phyloP scores from a whole-genome alignment of 495 filamentous ascomycete species.

The Lasiosphaeria hispida region DNA sequence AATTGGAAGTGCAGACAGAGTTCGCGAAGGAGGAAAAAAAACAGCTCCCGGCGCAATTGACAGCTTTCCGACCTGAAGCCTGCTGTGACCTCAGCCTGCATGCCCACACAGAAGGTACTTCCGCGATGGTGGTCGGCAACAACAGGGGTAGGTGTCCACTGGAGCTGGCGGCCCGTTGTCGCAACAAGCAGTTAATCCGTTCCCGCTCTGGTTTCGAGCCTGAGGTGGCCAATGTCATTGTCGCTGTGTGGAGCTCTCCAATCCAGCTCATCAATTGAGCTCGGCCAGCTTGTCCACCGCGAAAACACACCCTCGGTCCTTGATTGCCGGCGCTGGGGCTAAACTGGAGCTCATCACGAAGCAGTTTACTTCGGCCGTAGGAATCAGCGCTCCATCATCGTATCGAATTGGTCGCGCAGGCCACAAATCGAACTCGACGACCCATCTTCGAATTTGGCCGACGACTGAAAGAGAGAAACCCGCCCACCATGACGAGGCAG shows the following conservation, averaged over 20 bases:
- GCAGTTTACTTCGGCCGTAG: no score
- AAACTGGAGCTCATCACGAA: no score
- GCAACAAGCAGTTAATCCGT: not conserved
- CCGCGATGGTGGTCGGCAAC: not conserved
- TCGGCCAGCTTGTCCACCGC: not conserved
- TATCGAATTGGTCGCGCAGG: not conserved
- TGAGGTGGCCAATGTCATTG: no score
- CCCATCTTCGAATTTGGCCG: not conserved
- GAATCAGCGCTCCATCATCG: not conserved
- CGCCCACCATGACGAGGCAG: conserved; percentile 42
- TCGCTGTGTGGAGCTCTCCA: conserved; percentile 8
- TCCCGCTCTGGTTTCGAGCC: not conserved
- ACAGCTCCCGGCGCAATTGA: not conserved
- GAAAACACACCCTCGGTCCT: not conserved
- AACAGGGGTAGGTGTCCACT: not conserved
- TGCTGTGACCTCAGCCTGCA: conserved; percentile 28
- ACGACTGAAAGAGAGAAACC: not conserved
- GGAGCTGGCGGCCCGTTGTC: not conserved
- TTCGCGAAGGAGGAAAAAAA: not conserved
- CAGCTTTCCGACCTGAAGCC: not conserved
- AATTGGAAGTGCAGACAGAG: not conserved
- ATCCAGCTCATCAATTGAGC: conserved; percentile 12
- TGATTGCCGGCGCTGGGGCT: not conserved
- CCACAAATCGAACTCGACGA: not conserved
- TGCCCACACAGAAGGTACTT: not conserved